Conservation (phyloP, 2,329 filamentous ascomycete genomes). For the Plenodomus lindquistii region DNA sequence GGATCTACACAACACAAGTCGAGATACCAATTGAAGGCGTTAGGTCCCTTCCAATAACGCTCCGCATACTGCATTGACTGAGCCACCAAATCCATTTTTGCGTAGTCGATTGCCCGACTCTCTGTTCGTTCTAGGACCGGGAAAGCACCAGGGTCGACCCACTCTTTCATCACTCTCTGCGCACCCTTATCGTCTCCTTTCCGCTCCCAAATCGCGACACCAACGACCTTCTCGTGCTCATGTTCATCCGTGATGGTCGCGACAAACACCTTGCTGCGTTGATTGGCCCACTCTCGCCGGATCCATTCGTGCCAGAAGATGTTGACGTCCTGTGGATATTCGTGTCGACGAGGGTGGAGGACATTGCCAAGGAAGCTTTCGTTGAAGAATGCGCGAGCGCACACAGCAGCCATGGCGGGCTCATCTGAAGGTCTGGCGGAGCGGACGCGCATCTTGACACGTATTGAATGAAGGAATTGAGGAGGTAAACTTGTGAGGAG, state of each 20-base stretch:
- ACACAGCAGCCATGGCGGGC: slow-evolving; percentile 21
- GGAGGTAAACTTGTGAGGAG: too few relatives aligned
- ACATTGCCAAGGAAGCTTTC: slow-evolving; percentile 33
- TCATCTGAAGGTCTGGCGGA: slow-evolving; percentile 17
- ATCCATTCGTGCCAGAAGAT: slow-evolving; percentile 25
- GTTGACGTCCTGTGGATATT: slow-evolving; percentile 27
- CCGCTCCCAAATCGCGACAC: slow-evolving; percentile 25
- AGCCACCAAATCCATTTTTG: slow-evolving; percentile 11
- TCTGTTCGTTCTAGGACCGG: background rate
- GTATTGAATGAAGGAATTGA: too few relatives aligned
- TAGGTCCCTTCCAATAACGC: slow-evolving; percentile 15
- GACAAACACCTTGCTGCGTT: slow-evolving; percentile 15
- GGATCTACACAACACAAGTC: too few relatives aligned
- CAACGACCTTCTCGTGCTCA: slow-evolving; percentile 19
- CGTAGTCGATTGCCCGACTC: slow-evolving; percentile 26
- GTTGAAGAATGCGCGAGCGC: slow-evolving; percentile 30
- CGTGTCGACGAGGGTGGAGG: slow-evolving; percentile 29
- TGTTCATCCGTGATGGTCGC: slow-evolving; percentile 1
- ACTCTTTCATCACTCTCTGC: slow-evolving; percentile 7
- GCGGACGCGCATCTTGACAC: slow-evolving; percentile 17
- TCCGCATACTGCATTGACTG: slow-evolving; percentile 7
- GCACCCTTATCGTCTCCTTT: slow-evolving; percentile 22
- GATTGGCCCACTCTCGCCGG: slow-evolving; percentile 18
- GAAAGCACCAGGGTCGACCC: slow-evolving; percentile 7
- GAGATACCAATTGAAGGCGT: background rate